Percentiles rank a stretch among this genome's conserved stretches.
phyloP scores from a whole-genome alignment of 805 yeast species.

The Sungouiella thailandica region DNA sequence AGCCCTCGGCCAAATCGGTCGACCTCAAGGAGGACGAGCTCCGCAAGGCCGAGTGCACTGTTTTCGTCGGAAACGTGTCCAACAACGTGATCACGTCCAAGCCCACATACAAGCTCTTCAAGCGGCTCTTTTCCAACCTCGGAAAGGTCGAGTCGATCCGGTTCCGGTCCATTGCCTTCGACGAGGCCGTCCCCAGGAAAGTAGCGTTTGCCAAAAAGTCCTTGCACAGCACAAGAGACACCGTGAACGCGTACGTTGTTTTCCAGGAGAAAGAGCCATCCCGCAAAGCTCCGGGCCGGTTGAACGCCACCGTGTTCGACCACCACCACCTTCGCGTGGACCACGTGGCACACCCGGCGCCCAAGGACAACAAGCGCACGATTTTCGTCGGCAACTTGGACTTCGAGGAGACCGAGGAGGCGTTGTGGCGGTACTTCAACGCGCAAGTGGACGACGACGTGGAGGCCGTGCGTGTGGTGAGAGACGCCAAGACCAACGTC shows the following conservation, averaged over 20 bases:
- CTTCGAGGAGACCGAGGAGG: conserved; percentile 89
- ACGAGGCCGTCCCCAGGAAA: conserved; percentile 84
- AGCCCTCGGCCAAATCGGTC: conserved; percentile 40
- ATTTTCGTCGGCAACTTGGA: conserved; percentile 92
- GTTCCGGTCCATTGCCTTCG: conserved; percentile 88
- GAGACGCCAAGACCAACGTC: conserved; percentile 89
- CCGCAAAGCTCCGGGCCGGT: conserved; percentile 37
- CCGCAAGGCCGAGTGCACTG: conserved; percentile 76
- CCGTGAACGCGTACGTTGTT: conserved; percentile 86
- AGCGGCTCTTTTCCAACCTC: conserved; percentile 47
- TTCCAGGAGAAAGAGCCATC: conserved; percentile 52
- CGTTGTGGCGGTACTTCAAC: conserved; percentile 76
- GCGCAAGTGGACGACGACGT: conserved; percentile 45
- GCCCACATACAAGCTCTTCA: conserved; percentile 55
- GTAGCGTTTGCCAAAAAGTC: conserved; percentile 82
- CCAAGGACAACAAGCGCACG: conserved; percentile 76
- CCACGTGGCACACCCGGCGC: conserved; percentile 86
- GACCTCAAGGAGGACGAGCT: conserved; percentile 69
- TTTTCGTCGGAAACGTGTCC: conserved; percentile 85
- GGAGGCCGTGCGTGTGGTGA: conserved; percentile 82
- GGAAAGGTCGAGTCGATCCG: conserved; percentile 71
- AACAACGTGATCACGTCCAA: conserved; percentile 61
- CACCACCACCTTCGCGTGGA: conserved; percentile 85
- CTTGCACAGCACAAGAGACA: conserved; percentile 70
- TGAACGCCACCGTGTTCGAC: conserved; percentile 66